Percentiles rank a stretch among this genome's conserved stretches.
These are phyloP conservation scores for Tricholoma hemisulphureum DNA, from an alignment of 768 basidiomycete genomes.

Conservation along the genomic window DNA sequence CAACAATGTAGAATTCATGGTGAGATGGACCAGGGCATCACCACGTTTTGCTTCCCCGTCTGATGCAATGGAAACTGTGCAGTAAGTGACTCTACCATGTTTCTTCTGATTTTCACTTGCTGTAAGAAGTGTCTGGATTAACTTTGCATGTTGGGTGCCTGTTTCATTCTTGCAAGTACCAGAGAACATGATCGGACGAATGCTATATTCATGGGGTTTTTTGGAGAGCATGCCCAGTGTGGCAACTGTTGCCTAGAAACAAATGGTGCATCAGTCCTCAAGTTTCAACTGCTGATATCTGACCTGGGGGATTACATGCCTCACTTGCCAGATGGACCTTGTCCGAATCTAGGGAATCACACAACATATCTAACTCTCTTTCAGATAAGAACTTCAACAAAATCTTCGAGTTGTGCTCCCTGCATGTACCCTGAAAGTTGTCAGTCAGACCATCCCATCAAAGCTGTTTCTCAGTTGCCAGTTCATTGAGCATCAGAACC, in stretches of 20 bases:
- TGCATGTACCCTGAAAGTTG: no score
- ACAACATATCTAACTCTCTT: background rate
- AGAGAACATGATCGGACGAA: no score
- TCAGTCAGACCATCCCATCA: slow-evolving; percentile 4
- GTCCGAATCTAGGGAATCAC: background rate
- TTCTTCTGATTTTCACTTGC: slow-evolving; percentile 3
- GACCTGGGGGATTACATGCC: background rate
- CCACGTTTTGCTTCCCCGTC: slow-evolving; percentile 31
- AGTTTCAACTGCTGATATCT: background rate
- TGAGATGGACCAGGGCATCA: slow-evolving; percentile 20
- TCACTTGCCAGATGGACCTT: background rate
- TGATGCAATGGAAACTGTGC: slow-evolving; percentile 22
- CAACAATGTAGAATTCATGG: slow-evolving; percentile 18
- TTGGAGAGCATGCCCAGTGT: slow-evolving; percentile 25
- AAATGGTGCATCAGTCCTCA: background rate
- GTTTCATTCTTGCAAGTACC: slow-evolving; percentile 29
- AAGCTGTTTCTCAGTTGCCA: slow-evolving; percentile 6
- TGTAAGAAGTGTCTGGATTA: slow-evolving; percentile 14
- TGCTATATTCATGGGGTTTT: slow-evolving; percentile 24
- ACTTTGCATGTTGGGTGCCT: slow-evolving; percentile 18
- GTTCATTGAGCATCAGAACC: slow-evolving; percentile 12
- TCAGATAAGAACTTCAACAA: slow-evolving; percentile 9
- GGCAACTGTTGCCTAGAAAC: slow-evolving; percentile 25
- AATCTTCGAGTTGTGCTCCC: background rate
- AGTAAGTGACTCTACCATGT: slow-evolving; percentile 8